Evolutionary conservation across 306 rosid species (phyloP).

Genomic region (Begonia peltatifolia): DNA sequence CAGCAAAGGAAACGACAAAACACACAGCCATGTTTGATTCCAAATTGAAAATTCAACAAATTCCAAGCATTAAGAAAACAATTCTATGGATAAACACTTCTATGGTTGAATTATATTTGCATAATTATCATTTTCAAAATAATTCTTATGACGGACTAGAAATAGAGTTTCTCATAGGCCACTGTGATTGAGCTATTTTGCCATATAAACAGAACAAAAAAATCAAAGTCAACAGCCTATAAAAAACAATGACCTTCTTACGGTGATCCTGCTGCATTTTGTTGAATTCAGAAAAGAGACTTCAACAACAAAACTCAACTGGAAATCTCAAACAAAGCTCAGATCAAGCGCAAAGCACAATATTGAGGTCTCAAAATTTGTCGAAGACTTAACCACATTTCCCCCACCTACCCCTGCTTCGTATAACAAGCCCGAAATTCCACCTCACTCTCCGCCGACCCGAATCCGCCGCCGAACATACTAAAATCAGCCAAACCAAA

Average conservation of each 20-base stretch:
- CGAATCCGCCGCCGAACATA: conserved; percentile 38
- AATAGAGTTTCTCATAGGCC: too few relatives aligned
- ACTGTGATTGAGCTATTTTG: too few relatives aligned
- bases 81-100: too few relatives aligned
- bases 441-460: conserved; percentile 32
- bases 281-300: conserved; percentile 18
- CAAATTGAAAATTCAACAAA: too few relatives aligned
- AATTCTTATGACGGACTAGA: too few relatives aligned
- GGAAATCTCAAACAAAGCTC: conserved; percentile 12
- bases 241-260: conserved; percentile 44
- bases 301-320: conserved; percentile 14
- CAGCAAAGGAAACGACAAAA: too few relatives aligned
- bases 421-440: conserved; percentile 71
- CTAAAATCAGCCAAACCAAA: conserved; percentile 34
- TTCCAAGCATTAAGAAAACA: too few relatives aligned
- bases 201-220: too few relatives aligned
- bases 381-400: conserved; percentile 62
- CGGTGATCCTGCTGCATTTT: conserved; percentile 73
- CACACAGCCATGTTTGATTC: too few relatives aligned
- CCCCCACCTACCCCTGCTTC: conserved; percentile 91
- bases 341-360: conserved; percentile 21
- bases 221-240: background rate
- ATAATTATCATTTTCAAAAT: too few relatives aligned
- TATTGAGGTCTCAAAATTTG: conserved; percentile 12
- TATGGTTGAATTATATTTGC: too few relatives aligned